phyloP scores from a whole-genome alignment of 2,329 filamentous ascomycete genomes.

The Trichoderma asperellum region DNA sequence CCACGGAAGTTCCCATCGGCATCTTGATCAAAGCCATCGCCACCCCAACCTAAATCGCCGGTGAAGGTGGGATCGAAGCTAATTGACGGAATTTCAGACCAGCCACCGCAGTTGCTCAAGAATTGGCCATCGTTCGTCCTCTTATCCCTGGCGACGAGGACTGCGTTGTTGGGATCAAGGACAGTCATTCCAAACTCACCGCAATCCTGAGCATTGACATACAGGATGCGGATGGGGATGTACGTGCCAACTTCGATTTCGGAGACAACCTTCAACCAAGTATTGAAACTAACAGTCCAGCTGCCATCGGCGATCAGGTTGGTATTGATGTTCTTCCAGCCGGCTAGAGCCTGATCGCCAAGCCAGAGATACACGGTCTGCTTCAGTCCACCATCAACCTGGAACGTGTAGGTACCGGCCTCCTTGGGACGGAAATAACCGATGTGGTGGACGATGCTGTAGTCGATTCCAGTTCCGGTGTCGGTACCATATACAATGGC shows the following conservation, averaged over 20 bases:
- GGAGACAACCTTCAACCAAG: neutral
- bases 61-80: neutral
- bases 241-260: neutral
- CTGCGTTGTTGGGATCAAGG: neutral
- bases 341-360: neutral
- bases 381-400: neutral
- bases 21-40: neutral
- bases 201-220: slow-evolving; percentile 13
- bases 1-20: neutral
- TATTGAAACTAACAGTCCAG: neutral
- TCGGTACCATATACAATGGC: neutral
- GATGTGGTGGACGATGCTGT: slow-evolving; percentile 16
- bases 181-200: slow-evolving; percentile 2
- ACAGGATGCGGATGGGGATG: slow-evolving; percentile 21
- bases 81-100: neutral
- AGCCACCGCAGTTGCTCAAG: neutral
- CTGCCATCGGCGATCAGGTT: neutral
- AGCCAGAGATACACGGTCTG: slow-evolving; percentile 12
- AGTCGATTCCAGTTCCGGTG: neutral
- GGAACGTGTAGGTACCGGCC: slow-evolving; percentile 5
- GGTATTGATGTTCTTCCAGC: neutral
- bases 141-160: neutral
- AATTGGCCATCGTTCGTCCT: neutral
- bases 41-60: neutral
- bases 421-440: slow-evolving; percentile 1